Evolutionary conservation across 805 yeast genomes (phyloP).

Genomic region (Saturnispora hagleri): DNA sequence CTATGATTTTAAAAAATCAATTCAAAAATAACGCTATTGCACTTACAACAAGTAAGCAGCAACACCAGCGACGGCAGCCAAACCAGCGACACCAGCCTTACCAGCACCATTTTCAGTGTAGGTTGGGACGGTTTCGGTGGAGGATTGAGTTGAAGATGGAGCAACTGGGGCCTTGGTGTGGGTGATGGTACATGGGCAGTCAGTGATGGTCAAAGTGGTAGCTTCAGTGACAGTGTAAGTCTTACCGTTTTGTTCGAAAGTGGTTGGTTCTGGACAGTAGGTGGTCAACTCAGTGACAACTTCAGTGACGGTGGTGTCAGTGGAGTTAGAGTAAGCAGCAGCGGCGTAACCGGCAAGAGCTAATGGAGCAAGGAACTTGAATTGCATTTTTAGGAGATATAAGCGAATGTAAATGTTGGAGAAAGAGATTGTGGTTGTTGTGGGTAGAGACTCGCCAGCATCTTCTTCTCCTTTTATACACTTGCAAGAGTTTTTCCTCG

Average conservation of each 20-base stretch:
- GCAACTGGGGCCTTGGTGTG: conserved; percentile 21
- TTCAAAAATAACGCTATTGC: neutral
- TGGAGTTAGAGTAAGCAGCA: conserved; percentile 39
- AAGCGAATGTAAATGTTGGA: conserved; percentile 1
- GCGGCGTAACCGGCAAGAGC: conserved; percentile 33
- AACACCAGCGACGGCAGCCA: conserved; percentile 31
- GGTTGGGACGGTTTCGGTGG: conserved; percentile 16
- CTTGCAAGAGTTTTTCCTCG: neutral
- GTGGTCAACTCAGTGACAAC: conserved; percentile 69
- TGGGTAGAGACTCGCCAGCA: neutral
- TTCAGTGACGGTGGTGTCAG: conserved; percentile 36
- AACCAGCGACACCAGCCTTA: conserved; percentile 32
- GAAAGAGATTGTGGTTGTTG: neutral
- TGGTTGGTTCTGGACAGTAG: conserved; percentile 74
- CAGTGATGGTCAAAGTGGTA: conserved; percentile 77
- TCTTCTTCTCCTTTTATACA: neutral
- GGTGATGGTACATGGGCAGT: conserved; percentile 71
- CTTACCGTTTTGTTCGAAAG: conserved; percentile 50
- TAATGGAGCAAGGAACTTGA: conserved; percentile 27
- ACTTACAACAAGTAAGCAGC: conserved; percentile 33
- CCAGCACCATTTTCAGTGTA: conserved; percentile 26
- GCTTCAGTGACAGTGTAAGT: conserved; percentile 72
- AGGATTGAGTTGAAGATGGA: conserved; percentile 13
- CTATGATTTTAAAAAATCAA: neutral
- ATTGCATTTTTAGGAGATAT: conserved; percentile 24